Percentiles rank a stretch among this genome's conserved stretches.
These are phyloP conservation scores for Fusarium coffeatum DNA, from an alignment of 2,329 filamentous ascomycete species.

Conservation along the genomic window DNA sequence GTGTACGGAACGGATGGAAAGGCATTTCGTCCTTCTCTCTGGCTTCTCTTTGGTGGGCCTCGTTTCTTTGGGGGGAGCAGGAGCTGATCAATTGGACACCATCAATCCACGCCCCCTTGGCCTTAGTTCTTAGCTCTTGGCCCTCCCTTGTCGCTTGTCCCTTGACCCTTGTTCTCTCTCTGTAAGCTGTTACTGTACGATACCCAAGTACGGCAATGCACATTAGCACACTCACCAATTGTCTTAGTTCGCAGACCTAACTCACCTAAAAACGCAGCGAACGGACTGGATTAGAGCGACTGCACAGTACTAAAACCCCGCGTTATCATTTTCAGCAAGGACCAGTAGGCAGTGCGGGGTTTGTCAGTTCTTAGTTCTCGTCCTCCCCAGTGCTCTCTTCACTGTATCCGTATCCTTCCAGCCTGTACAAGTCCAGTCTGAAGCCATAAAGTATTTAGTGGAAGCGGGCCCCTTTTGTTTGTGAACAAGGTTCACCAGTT, in stretches of 20 bases:
- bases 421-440: neutral
- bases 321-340: conserved; percentile 28
- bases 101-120: conserved; percentile 18
- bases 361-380: conserved; percentile 16
- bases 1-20: conserved; percentile 1
- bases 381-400: neutral
- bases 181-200: neutral
- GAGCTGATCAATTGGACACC: neutral
- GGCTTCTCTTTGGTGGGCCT: conserved; percentile 18
- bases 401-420: conserved; percentile 4
- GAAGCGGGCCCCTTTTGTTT: conserved; percentile 34
- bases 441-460: conserved; percentile 34
- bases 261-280: neutral
- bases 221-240: neutral
- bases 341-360: conserved; percentile 39
- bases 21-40: neutral
- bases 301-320: conserved; percentile 25
- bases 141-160: neutral
- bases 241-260: neutral
- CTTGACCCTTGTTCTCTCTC: neutral
- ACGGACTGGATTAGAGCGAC: neutral
- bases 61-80: neutral
- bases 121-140: neutral
- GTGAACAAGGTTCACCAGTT: conserved; percentile 22
- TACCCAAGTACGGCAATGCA: conserved; percentile 6